These are phyloP conservation scores for Phaeomoniella chlamydospora DNA, from an alignment of 2,329 filamentous ascomycete species.

Conservation along the genomic window DNA sequence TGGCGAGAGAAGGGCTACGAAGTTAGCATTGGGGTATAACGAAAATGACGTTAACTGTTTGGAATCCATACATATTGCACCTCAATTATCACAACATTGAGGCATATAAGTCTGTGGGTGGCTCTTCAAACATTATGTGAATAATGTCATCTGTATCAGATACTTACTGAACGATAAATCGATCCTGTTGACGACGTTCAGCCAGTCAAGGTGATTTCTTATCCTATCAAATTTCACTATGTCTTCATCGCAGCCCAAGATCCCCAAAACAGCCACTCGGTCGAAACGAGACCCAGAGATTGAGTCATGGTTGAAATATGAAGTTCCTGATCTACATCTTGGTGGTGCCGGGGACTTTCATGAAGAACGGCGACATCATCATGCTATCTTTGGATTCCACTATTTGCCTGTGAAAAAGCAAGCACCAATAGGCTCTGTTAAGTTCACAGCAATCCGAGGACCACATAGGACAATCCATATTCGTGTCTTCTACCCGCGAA, in stretches of 20 bases:
- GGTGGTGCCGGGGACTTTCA: slow-evolving; percentile 12
- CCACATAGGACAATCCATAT: slow-evolving; percentile 19
- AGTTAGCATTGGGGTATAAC: no score
- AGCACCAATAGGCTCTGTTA: slow-evolving; percentile 15
- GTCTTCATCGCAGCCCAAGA: background rate
- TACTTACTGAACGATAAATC: no score
- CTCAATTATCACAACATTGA: no score
- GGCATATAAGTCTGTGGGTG: no score
- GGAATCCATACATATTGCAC: no score
- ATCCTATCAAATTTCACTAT: no score
- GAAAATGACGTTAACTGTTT: no score
- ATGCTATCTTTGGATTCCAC: slow-evolving; percentile 18
- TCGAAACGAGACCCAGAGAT: slow-evolving; percentile 5
- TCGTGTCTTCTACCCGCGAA: slow-evolving; percentile 10
- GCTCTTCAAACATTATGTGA: no score
- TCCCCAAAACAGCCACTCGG: slow-evolving; percentile 2
- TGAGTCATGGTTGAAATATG: slow-evolving; percentile 6
- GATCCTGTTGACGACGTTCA: no score
- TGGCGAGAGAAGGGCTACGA: no score
- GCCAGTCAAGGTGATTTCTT: no score
- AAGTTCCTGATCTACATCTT: slow-evolving; percentile 12
- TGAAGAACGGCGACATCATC: slow-evolving; percentile 11
- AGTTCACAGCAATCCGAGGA: slow-evolving; percentile 18
- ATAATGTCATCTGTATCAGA: no score
- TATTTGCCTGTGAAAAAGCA: slow-evolving; percentile 10